Evolutionary conservation across 805 yeast genomes (phyloP).

Genomic region (Trichomonascus vanleenenianus): DNA sequence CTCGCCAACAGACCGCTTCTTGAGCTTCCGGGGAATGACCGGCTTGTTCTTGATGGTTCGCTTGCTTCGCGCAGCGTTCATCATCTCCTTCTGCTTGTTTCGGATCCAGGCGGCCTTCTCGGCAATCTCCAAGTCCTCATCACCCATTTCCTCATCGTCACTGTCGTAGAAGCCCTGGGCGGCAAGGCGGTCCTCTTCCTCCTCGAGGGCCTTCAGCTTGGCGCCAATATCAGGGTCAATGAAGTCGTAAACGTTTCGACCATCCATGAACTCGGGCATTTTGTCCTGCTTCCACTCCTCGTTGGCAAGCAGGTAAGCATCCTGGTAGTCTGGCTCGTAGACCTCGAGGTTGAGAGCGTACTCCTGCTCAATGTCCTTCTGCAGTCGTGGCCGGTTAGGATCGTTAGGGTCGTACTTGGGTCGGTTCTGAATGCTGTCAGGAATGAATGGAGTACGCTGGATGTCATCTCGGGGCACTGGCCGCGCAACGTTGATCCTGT

Average conservation of each 20-base stretch:
- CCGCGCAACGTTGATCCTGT: slow-evolving; percentile 89
- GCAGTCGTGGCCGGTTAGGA: slow-evolving; percentile 73
- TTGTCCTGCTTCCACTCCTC: slow-evolving; percentile 97
- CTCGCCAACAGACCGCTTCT: slow-evolving; percentile 51
- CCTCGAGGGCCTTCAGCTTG: slow-evolving; percentile 90
- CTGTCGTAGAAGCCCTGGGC: slow-evolving; percentile 93
- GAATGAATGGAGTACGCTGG: slow-evolving; percentile 67
- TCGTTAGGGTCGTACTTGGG: slow-evolving; percentile 70
- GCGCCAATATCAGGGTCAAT: slow-evolving; percentile 92
- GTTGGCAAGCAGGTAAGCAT: slow-evolving; percentile 83
- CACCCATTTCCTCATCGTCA: slow-evolving; percentile 55
- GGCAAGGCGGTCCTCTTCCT: slow-evolving; percentile 92
- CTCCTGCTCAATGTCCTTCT: slow-evolving; percentile 84
- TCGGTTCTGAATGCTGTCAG: slow-evolving; percentile 57
- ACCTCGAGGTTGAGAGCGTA: slow-evolving; percentile 97
- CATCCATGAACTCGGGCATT: slow-evolving; percentile 95
- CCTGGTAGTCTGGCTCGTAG: slow-evolving; percentile 86
- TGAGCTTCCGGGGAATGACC: slow-evolving; percentile 83
- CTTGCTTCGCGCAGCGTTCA: slow-evolving; percentile 76
- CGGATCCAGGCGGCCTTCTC: slow-evolving; percentile 95
- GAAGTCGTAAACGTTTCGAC: slow-evolving; percentile 95
- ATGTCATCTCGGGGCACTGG: slow-evolving; percentile 87
- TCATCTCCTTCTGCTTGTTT: slow-evolving; percentile 90
- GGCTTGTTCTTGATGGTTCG: slow-evolving; percentile 82
- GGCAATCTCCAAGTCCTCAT: slow-evolving; percentile 58